Conservation (phyloP, 2,329 filamentous ascomycete species). For the Chrysosporium queenslandicum region DNA sequence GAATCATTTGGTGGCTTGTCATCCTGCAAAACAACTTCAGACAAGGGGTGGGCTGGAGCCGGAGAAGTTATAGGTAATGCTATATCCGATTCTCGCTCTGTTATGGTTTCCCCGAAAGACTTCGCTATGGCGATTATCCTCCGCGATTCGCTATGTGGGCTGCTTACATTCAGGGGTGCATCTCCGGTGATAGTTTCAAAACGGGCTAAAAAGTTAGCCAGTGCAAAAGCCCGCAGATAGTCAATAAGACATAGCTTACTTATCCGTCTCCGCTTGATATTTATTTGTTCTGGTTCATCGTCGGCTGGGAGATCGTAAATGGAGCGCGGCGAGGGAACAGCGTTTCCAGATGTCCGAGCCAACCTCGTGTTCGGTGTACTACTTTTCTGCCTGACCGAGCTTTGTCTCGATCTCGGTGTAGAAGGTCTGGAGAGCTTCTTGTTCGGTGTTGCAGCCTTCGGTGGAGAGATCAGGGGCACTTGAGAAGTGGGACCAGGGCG, state of each 20-base stretch:
- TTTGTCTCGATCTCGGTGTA: conserved; percentile 18
- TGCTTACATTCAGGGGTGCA: conserved; percentile 3
- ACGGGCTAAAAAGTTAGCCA: not conserved
- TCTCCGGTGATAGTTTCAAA: conserved; percentile 16
- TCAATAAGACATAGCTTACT: conserved; percentile 11
- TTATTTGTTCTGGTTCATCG: conserved; percentile 21
- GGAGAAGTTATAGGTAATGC: not conserved
- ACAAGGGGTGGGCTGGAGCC: not conserved
- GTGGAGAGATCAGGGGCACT: not conserved
- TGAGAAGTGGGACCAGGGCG: conserved; percentile 14
- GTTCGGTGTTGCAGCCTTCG: conserved; percentile 13
- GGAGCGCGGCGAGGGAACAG: conserved; percentile 22
- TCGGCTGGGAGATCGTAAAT: conserved; percentile 31
- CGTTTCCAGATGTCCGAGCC: conserved; percentile 26
- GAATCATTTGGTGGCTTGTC: not conserved
- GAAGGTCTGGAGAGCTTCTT: conserved; percentile 15
- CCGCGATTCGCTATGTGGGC: not conserved
- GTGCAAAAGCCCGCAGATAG: not conserved
- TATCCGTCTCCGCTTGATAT: conserved; percentile 17
- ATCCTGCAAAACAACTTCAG: not conserved
- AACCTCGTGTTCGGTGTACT: conserved; percentile 20
- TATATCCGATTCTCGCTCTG: not conserved
- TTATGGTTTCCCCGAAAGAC: not conserved
- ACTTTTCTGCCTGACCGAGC: conserved; percentile 14
- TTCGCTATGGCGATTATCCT: not conserved